phyloP scores from a whole-genome alignment of 768 basidiomycete species.

The Leccinellum albellum region DNA sequence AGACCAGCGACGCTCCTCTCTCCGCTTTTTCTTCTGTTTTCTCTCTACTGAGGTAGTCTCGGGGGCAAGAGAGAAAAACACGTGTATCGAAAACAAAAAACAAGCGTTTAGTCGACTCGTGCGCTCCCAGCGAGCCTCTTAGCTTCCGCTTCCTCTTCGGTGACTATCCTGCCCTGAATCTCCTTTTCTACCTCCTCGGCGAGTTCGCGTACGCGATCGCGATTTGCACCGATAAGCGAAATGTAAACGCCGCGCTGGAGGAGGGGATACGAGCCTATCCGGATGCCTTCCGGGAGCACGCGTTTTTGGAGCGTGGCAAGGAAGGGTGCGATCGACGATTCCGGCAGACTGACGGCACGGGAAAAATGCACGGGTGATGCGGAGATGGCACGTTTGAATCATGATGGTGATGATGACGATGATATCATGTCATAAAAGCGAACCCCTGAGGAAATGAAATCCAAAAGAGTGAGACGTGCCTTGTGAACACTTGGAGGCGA shows the following conservation, averaged over 20 bases:
- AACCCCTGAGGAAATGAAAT: neutral
- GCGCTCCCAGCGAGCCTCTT: constrained; percentile 34
- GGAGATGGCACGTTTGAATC: neutral
- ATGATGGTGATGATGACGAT: neutral
- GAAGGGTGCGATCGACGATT: constrained; percentile 86
- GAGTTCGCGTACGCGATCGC: constrained; percentile 47
- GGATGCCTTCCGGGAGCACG: constrained; percentile 69
- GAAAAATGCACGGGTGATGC: neutral
- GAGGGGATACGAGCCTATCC: constrained; percentile 76
- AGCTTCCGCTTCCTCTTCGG: constrained; percentile 60
- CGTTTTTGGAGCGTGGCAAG: constrained; percentile 74
- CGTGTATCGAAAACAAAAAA: neutral
- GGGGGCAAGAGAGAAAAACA: neutral
- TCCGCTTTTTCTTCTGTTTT: neutral
- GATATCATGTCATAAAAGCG: neutral
- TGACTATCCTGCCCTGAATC: constrained; percentile 55
- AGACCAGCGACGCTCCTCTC: neutral
- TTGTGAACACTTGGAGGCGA: constrained; percentile 81
- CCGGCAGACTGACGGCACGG: constrained; percentile 47
- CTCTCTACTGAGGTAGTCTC: neutral
- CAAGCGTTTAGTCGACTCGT: neutral
- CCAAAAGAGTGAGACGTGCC: constrained; percentile 39
- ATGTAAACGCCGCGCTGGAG: constrained; percentile 60
- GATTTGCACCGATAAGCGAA: constrained; percentile 49
- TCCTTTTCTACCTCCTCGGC: constrained; percentile 61